Conservation (phyloP, 345 rosid genomes). For the Gossypioides kirkii region DNA sequence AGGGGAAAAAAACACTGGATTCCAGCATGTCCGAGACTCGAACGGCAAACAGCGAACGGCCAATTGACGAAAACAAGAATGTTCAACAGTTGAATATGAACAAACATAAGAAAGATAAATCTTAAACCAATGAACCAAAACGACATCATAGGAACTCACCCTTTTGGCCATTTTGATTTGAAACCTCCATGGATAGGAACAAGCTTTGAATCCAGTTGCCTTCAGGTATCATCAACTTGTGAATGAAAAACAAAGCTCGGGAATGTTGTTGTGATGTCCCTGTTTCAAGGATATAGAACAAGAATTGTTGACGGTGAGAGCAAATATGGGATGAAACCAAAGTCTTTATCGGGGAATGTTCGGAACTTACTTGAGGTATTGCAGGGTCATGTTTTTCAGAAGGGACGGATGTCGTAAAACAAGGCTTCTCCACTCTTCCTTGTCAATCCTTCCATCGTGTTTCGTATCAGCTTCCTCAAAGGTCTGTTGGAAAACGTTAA, state of each 20-base stretch:
- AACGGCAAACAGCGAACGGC: background rate
- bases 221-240: constrained; percentile 83
- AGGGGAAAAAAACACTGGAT: background rate
- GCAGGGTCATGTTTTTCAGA: constrained; percentile 97
- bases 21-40: background rate
- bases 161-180: constrained; percentile 5
- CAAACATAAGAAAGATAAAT: background rate
- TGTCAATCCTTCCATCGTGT: constrained; percentile 89
- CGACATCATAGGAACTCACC: constrained; percentile 11
- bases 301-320: background rate
- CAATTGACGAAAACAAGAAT: background rate
- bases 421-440: constrained; percentile 96
- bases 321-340: background rate
- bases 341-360: background rate
- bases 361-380: constrained; percentile 81
- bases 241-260: constrained; percentile 99
- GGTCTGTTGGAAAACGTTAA: constrained; percentile 44
- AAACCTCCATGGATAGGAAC: constrained; percentile 17
- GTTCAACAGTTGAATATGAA: background rate
- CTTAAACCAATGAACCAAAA: constrained; percentile 9
- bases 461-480: constrained; percentile 98
- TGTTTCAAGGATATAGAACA: constrained; percentile 23
- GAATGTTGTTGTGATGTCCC: constrained; percentile 94
- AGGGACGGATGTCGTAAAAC: constrained; percentile 88
- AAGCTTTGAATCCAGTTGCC: constrained; percentile 4